Percentiles rank a stretch among this genome's conserved stretches.
Evolutionary conservation across 768 basidiomycete species (phyloP).

Genomic region (Dentipellis fragilis): DNA sequence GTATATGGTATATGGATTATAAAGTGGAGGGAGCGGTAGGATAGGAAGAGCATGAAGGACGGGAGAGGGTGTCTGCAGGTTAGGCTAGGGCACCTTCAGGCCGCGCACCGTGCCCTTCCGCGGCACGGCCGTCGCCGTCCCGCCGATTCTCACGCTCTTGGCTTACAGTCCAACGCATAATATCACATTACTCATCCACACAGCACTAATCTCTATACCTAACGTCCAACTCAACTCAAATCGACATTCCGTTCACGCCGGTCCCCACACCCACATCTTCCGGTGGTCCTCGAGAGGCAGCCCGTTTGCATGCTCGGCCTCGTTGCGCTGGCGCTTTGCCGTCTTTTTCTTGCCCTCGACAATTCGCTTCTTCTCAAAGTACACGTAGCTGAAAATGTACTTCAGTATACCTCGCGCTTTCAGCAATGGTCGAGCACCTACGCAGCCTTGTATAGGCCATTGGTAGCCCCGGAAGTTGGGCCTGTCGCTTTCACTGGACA

Average conservation of each 20-base stretch:
- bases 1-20: background rate
- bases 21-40: background rate
- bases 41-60: background rate
- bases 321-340: constrained; percentile 27
- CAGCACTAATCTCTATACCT: background rate
- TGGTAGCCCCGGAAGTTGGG: constrained; percentile 30
- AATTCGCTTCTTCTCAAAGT: constrained; percentile 39
- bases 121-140: background rate
- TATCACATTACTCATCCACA: background rate
- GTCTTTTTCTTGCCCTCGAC: constrained; percentile 39
- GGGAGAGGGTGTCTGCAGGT: background rate
- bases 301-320: constrained; percentile 20
- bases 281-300: constrained; percentile 19
- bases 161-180: no score
- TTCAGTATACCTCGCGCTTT: background rate
- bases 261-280: constrained; percentile 10
- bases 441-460: constrained; percentile 37
- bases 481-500: constrained; percentile 36
- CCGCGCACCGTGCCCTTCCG: background rate
- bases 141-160: background rate
- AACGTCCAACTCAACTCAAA: background rate
- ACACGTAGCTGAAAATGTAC: constrained; percentile 26
- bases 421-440: constrained; percentile 16
- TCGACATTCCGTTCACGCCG: no score
- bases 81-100: background rate